Evolutionary conservation across 2,329 filamentous ascomycete species (phyloP).

Genomic region (Colletotrichum viniferum): DNA sequence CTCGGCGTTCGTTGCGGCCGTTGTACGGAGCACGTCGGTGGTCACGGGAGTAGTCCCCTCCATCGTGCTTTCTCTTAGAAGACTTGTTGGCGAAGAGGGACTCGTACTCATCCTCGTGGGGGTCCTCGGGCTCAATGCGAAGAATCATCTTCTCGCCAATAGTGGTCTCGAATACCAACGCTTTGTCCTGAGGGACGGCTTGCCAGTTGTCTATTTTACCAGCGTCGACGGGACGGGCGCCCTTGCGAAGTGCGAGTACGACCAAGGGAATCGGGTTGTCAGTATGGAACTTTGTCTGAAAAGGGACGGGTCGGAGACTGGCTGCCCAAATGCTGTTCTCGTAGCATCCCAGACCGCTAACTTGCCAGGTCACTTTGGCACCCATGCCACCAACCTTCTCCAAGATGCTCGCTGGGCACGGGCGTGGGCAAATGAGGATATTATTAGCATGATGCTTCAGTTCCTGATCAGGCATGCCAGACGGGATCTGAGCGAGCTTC

Average conservation of each 20-base stretch:
- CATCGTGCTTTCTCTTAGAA: conserved; percentile 62
- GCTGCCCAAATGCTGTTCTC: conserved; percentile 90
- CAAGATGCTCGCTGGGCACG: conserved; percentile 73
- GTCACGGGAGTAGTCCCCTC: conserved; percentile 32
- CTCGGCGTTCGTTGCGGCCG: conserved; percentile 45
- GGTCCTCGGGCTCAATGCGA: conserved; percentile 75
- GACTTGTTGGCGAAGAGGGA: conserved; percentile 64
- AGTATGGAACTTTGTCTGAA: conserved; percentile 72
- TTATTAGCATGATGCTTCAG: conserved; percentile 85
- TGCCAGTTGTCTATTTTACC: conserved; percentile 85
- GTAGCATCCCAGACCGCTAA: conserved; percentile 74
- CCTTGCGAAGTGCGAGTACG: conserved; percentile 80
- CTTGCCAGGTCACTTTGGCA: conserved; percentile 81
- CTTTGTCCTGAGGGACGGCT: conserved; percentile 71
- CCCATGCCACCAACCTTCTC: conserved; percentile 88
- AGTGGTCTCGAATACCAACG: conserved; percentile 78
- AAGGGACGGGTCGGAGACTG: conserved; percentile 73
- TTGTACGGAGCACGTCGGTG: conserved; percentile 30
- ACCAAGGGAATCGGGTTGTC: conserved; percentile 81
- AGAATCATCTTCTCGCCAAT: conserved; percentile 88
- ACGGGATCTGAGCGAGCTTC: conserved; percentile 69
- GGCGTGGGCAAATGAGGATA: conserved; percentile 85
- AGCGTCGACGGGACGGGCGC: conserved; percentile 79
- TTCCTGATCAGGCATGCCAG: conserved; percentile 68
- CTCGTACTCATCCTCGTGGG: conserved; percentile 66